A percentile compares a stretch with the other conserved stretches of the same genome.
phyloP scores from a whole-genome alignment of 345 rosid genomes.

The Orychophragmus violaceus region DNA sequence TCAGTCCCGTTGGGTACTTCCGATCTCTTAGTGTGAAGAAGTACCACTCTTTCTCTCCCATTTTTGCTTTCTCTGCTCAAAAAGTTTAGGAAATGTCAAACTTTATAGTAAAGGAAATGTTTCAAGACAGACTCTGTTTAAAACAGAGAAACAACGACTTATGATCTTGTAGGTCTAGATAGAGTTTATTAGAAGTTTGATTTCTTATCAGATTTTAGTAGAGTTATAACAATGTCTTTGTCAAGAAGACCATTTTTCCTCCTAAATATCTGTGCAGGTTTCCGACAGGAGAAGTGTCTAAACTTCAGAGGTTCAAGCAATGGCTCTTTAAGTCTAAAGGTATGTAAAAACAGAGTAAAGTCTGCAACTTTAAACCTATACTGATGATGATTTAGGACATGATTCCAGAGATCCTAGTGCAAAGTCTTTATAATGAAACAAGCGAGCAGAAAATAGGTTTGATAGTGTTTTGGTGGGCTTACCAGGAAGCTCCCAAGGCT shows the following conservation, averaged over 20 bases:
- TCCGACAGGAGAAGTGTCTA: background rate
- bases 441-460: background rate
- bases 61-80: conserved; percentile 67
- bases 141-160: background rate
- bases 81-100: background rate
- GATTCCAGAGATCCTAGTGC: background rate
- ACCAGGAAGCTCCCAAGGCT: conserved; percentile 99
- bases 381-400: background rate
- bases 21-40: conserved; percentile 78
- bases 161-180: background rate
- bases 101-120: background rate
- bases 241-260: background rate
- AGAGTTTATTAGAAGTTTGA: background rate
- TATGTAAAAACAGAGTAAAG: background rate
- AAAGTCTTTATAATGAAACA: background rate
- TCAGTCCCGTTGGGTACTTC: conserved; percentile 86
- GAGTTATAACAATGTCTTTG: background rate
- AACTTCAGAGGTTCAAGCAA: background rate
- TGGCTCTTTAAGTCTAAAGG: background rate
- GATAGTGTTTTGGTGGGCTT: background rate
- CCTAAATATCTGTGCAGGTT: background rate
- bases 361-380: background rate
- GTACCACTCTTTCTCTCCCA: conserved; percentile 97
- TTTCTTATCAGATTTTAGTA: background rate
- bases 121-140: background rate